phyloP scores from a whole-genome alignment of 1,139 yeast species.

The Arxiozyma slooffiae region DNA sequence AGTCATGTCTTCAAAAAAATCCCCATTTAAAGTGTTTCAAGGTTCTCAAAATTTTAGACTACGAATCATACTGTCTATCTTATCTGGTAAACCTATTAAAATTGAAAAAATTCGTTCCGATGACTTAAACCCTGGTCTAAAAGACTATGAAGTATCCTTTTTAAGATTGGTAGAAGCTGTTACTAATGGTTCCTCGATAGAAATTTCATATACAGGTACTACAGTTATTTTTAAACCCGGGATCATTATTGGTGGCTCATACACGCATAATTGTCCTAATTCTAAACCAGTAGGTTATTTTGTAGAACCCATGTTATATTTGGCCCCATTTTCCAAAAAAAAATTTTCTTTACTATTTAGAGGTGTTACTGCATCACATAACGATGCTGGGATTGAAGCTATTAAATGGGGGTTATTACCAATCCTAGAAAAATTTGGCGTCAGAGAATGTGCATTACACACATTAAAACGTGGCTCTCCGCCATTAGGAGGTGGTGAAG shows the following conservation, averaged over 20 bases:
- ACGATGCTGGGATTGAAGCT: conserved; percentile 80
- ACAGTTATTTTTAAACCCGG: conserved; percentile 87
- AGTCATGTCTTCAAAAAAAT: conserved; percentile 14
- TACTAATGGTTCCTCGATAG: conserved; percentile 85
- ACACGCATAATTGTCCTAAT: conserved; percentile 72
- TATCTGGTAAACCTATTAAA: conserved; percentile 74
- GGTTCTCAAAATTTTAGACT: conserved; percentile 72
- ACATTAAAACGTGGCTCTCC: conserved; percentile 86
- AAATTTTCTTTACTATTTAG: conserved; percentile 70
- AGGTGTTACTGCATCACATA: conserved; percentile 68
- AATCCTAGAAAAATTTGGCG: conserved; percentile 86
- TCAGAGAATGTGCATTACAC: conserved; percentile 78
- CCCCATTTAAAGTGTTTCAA: conserved; percentile 37
- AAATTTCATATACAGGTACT: conserved; percentile 96
- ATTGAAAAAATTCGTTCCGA: conserved; percentile 77
- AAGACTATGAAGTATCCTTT: conserved; percentile 87
- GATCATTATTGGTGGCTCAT: conserved; percentile 76
- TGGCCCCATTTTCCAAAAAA: conserved; percentile 90
- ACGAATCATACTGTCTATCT: conserved; percentile 68
- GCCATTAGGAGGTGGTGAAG: conserved; percentile 96
- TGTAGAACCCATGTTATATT: conserved; percentile 73
- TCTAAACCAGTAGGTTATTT: conserved; percentile 81
- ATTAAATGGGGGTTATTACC: conserved; percentile 88
- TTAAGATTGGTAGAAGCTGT: conserved; percentile 75
- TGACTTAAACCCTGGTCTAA: conserved; percentile 85